These are phyloP conservation scores for Ligustrum vulgare DNA, from an alignment of 257 asterid genomes.

Conservation along the genomic window DNA sequence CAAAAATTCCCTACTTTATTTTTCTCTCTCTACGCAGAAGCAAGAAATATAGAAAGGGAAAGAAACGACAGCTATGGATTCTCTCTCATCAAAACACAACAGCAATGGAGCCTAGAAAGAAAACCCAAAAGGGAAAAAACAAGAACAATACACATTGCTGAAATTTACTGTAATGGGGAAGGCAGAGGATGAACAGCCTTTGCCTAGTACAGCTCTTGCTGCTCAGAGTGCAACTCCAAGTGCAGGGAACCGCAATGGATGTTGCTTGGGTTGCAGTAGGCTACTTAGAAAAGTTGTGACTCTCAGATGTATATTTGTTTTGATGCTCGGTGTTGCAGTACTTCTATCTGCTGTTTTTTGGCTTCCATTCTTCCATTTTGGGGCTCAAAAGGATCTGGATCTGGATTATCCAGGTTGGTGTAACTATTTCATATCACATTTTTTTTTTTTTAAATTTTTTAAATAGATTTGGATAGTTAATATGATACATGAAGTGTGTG, in stretches of 20 bases:
- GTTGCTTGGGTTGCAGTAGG: conserved; percentile 48
- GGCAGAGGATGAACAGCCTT: conserved; percentile 49
- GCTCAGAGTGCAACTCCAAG: conserved; percentile 45
- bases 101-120: conserved; percentile 42
- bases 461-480: conserved; percentile 6
- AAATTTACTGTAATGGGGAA: conserved; percentile 71
- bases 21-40: conserved; percentile 20
- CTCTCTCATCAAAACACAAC: conserved; percentile 40
- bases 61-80: conserved; percentile 26
- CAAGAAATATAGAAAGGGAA: conserved; percentile 22
- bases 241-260: conserved; percentile 33
- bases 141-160: conserved; percentile 52
- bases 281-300: conserved; percentile 39
- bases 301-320: conserved; percentile 65
- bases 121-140: conserved; percentile 29
- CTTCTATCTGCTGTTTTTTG: conserved; percentile 67
- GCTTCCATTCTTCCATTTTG: conserved; percentile 62
- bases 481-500: conserved; percentile 24
- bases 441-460: too few species aligned
- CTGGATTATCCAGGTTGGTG: conserved; percentile 54
- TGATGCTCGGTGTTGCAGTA: conserved; percentile 66
- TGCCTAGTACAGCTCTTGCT: conserved; percentile 50
- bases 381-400: conserved; percentile 69
- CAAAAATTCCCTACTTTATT: conserved; percentile 23
- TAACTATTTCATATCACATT: background rate